Conservation (phyloP, 352 stramenopile genomes). For the Phytophthora europaea region DNA sequence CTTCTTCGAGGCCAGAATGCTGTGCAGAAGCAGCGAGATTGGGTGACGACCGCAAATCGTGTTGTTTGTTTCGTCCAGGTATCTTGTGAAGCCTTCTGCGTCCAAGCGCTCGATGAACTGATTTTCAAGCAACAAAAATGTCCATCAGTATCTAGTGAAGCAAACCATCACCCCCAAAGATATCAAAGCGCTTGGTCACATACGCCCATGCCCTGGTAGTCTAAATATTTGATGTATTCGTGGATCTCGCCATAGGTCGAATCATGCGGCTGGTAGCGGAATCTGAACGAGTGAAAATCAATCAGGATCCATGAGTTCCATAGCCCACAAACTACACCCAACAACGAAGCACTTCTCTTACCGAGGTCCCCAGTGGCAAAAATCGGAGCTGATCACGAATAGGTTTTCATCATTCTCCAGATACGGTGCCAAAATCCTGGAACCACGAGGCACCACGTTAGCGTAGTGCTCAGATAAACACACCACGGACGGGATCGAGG, state of each 20-base stretch:
- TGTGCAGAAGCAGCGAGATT: conserved; percentile 88
- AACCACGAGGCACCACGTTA: conserved; percentile 2
- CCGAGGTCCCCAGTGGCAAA: conserved; percentile 97
- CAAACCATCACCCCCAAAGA: not conserved
- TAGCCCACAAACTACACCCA: conserved; percentile 2
- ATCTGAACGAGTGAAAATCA: conserved; percentile 51
- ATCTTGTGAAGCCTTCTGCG: conserved; percentile 92
- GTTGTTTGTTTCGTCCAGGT: conserved; percentile 95
- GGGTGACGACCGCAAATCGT: conserved; percentile 98
- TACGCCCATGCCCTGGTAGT: conserved; percentile 90
- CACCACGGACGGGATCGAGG: not conserved
- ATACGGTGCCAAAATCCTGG: conserved; percentile 92
- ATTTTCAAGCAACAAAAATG: not conserved
- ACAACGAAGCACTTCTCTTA: conserved; percentile 19
- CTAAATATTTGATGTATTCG: conserved; percentile 96
- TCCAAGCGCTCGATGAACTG: conserved; percentile 94
- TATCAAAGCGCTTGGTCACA: conserved; percentile 1
- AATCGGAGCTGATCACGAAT: conserved; percentile 97
- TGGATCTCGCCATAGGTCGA: conserved; percentile 91
- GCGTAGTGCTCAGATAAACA: not conserved
- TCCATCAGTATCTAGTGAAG: conserved; percentile 4
- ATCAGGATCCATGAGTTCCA: not conserved
- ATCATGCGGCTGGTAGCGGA: conserved; percentile 92
- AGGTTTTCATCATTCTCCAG: conserved; percentile 94
- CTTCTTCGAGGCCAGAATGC: conserved; percentile 56